Evolutionary conservation across 2,329 filamentous ascomycete genomes (phyloP).

Genomic region (Rhinocladiella similis): DNA sequence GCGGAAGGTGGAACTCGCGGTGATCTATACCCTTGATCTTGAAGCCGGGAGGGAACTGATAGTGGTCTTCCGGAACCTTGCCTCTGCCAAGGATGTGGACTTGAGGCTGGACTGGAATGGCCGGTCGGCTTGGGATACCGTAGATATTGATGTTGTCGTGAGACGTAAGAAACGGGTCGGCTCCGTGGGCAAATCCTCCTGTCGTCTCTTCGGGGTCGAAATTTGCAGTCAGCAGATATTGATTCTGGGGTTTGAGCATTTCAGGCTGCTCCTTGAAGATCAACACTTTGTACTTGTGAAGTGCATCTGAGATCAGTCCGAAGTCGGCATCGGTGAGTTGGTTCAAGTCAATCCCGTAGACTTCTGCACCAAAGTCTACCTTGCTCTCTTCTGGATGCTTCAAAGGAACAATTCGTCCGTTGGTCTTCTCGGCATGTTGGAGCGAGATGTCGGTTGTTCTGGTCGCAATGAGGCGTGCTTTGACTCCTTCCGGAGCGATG

Average conservation of each 20-base stretch:
- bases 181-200: constrained; percentile 41
- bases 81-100: constrained; percentile 42
- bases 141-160: constrained; percentile 39
- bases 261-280: constrained; percentile 41
- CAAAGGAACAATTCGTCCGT: constrained; percentile 25
- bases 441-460: constrained; percentile 26
- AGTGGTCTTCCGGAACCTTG: constrained; percentile 36
- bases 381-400: constrained; percentile 35
- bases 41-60: constrained; percentile 40
- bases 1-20: constrained; percentile 40
- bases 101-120: constrained; percentile 39
- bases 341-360: constrained; percentile 41
- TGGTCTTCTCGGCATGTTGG: constrained; percentile 31
- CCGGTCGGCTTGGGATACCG: constrained; percentile 35
- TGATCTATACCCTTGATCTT: constrained; percentile 42
- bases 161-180: constrained; percentile 36
- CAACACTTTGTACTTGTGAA: constrained; percentile 38
- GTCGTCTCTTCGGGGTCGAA: constrained; percentile 39
- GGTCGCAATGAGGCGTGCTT: constrained; percentile 15
- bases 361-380: constrained; percentile 38
- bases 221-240: constrained; percentile 37
- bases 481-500: constrained; percentile 25
- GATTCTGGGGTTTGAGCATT: constrained; percentile 38
- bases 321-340: constrained; percentile 37
- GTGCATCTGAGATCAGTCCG: constrained; percentile 35